These are phyloP conservation scores for Silybum marianum DNA, from an alignment of 129 eudicot genomes.

Conservation along the genomic window DNA sequence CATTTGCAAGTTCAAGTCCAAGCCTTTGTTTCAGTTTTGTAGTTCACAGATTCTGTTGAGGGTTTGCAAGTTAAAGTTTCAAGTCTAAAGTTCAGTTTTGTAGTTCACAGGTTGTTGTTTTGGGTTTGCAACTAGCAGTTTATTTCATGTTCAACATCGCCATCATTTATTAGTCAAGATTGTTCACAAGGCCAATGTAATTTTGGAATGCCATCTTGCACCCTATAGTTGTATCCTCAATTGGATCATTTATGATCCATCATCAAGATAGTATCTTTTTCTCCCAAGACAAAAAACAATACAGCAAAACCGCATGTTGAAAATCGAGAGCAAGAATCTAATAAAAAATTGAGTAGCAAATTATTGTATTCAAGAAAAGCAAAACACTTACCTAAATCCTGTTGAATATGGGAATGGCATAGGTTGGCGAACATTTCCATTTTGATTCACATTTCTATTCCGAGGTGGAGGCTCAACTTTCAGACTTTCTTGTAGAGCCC, in stretches of 20 bases:
- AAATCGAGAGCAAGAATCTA: not conserved
- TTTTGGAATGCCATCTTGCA: not conserved
- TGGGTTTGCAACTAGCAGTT: not conserved
- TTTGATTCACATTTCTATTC: conserved; percentile 37
- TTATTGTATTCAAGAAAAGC: not conserved
- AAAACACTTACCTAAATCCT: conserved; percentile 49
- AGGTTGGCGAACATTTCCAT: conserved; percentile 57
- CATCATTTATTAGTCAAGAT: not conserved
- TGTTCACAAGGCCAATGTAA: not conserved
- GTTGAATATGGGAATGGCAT: conserved; percentile 52
- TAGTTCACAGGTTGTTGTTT: not conserved
- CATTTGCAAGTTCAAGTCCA: not conserved
- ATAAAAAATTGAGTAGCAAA: not conserved
- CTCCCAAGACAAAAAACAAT: not conserved
- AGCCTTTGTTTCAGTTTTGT: not conserved
- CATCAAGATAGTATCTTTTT: not conserved
- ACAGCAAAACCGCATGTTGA: not conserved
- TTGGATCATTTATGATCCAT: not conserved
- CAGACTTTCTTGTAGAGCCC: conserved; percentile 80
- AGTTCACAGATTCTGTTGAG: not conserved
- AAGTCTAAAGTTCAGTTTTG: not conserved
- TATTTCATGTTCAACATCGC: not conserved
- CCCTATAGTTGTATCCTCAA: not conserved
- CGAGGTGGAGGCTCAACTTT: conserved; percentile 51
- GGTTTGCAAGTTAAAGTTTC: not conserved